Evolutionary conservation across 1,139 yeast species (phyloP).

Genomic region (Yamadazyma friedrichii): DNA sequence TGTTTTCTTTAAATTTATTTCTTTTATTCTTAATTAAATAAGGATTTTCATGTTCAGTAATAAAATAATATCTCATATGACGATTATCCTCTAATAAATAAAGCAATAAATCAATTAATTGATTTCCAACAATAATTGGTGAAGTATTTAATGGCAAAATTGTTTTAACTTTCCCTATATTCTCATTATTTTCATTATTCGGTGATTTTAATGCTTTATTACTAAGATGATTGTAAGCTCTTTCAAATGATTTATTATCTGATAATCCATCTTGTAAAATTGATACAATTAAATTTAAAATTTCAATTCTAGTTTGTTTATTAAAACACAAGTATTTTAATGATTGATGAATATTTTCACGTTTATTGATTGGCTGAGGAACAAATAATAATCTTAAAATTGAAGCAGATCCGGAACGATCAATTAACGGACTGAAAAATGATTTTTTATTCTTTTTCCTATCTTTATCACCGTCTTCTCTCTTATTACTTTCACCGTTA

Average conservation of each 20-base stretch:
- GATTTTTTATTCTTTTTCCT: slow-evolving; percentile 26
- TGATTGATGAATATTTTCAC: slow-evolving; percentile 67
- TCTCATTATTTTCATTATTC: not conserved
- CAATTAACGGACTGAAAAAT: slow-evolving; percentile 68
- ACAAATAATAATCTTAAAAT: slow-evolving; percentile 68
- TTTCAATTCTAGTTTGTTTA: slow-evolving; percentile 76
- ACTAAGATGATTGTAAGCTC: slow-evolving; percentile 59
- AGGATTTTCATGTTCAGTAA: slow-evolving; percentile 76
- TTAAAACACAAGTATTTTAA: slow-evolving; percentile 69
- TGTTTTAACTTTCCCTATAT: slow-evolving; percentile 12
- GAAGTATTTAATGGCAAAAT: slow-evolving; percentile 63
- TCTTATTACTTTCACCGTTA: not conserved
- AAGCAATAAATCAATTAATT: slow-evolving; percentile 73
- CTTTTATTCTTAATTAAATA: slow-evolving; percentile 46
- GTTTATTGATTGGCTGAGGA: slow-evolving; percentile 65
- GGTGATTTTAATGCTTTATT: slow-evolving; percentile 26
- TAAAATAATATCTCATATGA: slow-evolving; percentile 70
- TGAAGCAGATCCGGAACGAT: slow-evolving; percentile 74
- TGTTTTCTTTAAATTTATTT: slow-evolving; percentile 34
- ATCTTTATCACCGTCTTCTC: slow-evolving; percentile 7
- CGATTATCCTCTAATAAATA: slow-evolving; percentile 67
- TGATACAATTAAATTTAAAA: slow-evolving; percentile 66
- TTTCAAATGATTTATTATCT: slow-evolving; percentile 62
- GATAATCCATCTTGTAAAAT: slow-evolving; percentile 72
- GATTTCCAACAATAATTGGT: slow-evolving; percentile 71